phyloP scores from a whole-genome alignment of 495 filamentous ascomycete genomes.

The Aspergillus baeticus region DNA sequence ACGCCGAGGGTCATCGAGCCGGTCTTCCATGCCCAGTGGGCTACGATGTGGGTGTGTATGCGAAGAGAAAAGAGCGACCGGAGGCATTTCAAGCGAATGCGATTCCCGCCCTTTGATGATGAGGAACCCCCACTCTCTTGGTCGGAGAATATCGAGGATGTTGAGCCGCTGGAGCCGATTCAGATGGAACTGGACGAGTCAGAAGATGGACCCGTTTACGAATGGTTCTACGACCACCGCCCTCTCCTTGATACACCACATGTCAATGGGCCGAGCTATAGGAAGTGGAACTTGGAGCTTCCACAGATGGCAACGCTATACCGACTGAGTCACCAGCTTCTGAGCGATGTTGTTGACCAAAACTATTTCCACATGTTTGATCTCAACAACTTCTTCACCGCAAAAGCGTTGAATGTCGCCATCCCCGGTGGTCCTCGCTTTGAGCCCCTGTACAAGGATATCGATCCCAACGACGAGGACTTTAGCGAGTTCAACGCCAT shows the following conservation, averaged over 20 bases:
- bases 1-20: conserved; percentile 96
- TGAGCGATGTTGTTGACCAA: conserved; percentile 90
- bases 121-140: conserved; percentile 97
- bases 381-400: conserved; percentile 89
- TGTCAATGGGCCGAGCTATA: conserved; percentile 96
- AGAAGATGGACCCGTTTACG: conserved; percentile 88
- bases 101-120: conserved; percentile 98
- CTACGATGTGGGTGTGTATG: conserved; percentile 99
- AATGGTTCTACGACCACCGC: conserved; percentile 98
- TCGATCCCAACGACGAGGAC: conserved; percentile 98
- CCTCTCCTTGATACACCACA: conserved; percentile 89
- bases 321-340: conserved; percentile 83
- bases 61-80: conserved; percentile 95
- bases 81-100: conserved; percentile 97
- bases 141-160: conserved; percentile 98
- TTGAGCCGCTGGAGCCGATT: conserved; percentile 95
- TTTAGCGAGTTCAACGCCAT: conserved; percentile 99
- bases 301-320: conserved; percentile 97
- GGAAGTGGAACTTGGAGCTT: conserved; percentile 88
- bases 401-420: conserved; percentile 95
- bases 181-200: conserved; percentile 97
- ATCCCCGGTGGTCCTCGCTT: conserved; percentile 96
- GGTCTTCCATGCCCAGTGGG: conserved; percentile 98
- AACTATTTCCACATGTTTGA: conserved; percentile 99
- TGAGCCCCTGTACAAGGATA: conserved; percentile 97